Base-by-base conservation (phyloP, 305 asterid genomes). In the Solanum chacoense region DNA sequence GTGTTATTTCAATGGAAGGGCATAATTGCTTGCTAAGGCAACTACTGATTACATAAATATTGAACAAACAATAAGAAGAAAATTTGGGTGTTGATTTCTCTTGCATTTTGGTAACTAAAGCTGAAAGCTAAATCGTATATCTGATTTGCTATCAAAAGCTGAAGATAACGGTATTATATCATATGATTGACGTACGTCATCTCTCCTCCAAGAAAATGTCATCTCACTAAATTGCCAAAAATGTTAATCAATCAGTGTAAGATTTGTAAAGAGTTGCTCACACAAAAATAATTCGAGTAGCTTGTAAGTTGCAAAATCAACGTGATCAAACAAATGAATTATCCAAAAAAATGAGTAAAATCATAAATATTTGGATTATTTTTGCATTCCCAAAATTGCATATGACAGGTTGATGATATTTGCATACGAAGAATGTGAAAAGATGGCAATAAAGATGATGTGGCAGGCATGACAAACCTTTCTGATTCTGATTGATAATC, bases 401-500 rank as follows among this genome's bases (percentile, higher is more conserved):
- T 63, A 22, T 22, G 71, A 63, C 71, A 63, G 6, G 71, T 63
- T 63, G 71, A 63, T 63, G 71, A 22, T 63, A 83, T 83, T 81
- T 81, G 29, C 71, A 40, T 26, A 50, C 86, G 50, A 29, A 31
- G 72, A 29, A 83, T 29, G 37, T 83, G 22, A 50, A 50, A 11
- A 11, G 11, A 83, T 50, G 73, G 35, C 73, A 55, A 50, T 18
- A 84, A 50, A 37, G 5, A 65, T 24, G 80, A 85, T 45, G 16
- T 3, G 40, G 34, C 78, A 84, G 45, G 87, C 34, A 76, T 73
- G 73, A 88, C 91, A 75, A 29, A 90, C 90, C 91, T 74, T 55
- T 34, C 84, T 77, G 74, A 88, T 71, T 87, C 84, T 77, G 71
- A 88, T 55, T 88, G 89, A 90, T 84, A 89, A 85, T 94, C 92